phyloP scores from a whole-genome alignment of 176 grass and related monocot species.

The Phyllostachys edulis region DNA sequence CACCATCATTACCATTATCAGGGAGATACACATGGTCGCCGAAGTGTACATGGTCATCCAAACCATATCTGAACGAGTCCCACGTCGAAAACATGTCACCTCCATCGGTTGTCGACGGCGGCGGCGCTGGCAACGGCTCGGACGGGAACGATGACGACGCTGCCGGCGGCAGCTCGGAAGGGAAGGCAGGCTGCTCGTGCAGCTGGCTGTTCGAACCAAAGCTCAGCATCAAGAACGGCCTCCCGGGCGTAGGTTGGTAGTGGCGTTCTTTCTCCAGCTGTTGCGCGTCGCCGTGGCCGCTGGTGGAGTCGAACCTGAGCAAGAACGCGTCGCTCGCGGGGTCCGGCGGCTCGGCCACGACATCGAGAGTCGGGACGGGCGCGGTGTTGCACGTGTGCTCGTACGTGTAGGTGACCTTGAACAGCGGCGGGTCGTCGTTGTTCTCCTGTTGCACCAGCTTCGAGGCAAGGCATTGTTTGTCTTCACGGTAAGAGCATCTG shows the following conservation, averaged over 20 bases:
- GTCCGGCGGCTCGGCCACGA: slow-evolving; percentile 21
- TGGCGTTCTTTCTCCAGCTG: slow-evolving; percentile 1
- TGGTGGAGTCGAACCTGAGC: slow-evolving; percentile 40
- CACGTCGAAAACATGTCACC: slow-evolving; percentile 27
- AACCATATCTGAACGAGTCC: slow-evolving; percentile 32
- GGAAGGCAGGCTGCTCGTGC: slow-evolving; percentile 14
- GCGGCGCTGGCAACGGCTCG: background rate
- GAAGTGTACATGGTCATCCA: slow-evolving; percentile 28
- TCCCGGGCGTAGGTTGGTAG: background rate
- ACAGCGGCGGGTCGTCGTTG: slow-evolving; percentile 46
- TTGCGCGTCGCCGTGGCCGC: background rate
- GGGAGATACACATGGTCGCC: slow-evolving; percentile 31
- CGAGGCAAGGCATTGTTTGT: slow-evolving; percentile 51
- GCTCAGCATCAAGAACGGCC: slow-evolving; percentile 39
- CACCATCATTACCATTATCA: slow-evolving; percentile 2
- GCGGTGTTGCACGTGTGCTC: slow-evolving; percentile 57
- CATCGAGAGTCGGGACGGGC: slow-evolving; percentile 41
- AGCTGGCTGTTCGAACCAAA: slow-evolving; percentile 20
- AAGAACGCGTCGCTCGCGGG: slow-evolving; percentile 15
- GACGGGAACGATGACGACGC: slow-evolving; percentile 3
- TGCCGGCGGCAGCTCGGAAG: slow-evolving; percentile 20
- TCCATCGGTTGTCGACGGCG: background rate
- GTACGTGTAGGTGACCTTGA: slow-evolving; percentile 54
- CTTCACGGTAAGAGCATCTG: slow-evolving; percentile 68
- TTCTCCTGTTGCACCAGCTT: slow-evolving; percentile 62